These are phyloP conservation scores for Panellus pusillus DNA, from an alignment of 768 basidiomycete genomes.

Conservation along the genomic window DNA sequence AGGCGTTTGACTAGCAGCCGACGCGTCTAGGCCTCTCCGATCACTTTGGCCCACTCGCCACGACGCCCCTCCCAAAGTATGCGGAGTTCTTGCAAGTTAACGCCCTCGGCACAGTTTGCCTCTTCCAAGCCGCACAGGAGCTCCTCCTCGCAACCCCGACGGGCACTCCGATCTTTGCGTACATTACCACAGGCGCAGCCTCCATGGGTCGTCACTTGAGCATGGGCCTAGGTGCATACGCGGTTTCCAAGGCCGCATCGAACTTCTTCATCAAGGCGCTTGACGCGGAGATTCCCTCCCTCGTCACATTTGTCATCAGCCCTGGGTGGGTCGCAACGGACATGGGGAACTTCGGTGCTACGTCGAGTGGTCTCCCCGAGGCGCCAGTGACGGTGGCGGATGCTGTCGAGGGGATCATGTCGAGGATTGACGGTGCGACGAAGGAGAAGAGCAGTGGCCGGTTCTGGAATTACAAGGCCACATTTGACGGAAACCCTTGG, in stretches of 20 bases:
- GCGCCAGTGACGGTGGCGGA: no score
- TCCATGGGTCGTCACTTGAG: background rate
- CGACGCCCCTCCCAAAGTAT: background rate
- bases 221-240: background rate
- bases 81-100: conserved; percentile 2
- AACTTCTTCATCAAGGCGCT: background rate
- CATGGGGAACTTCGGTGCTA: background rate
- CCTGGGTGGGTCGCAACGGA: background rate
- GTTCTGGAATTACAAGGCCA: background rate
- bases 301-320: background rate
- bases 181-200: background rate
- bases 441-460: no score
- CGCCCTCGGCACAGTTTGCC: conserved; percentile 1
- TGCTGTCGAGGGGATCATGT: no score
- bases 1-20: background rate
- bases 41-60: background rate
- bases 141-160: conserved; percentile 2
- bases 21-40: background rate
- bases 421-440: no score
- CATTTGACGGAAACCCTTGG: background rate
- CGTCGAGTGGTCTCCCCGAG: background rate
- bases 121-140: conserved; percentile 4
- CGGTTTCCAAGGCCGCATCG: conserved; percentile 4
- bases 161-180: background rate
- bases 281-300: background rate